A percentile compares a stretch with the other conserved stretches of the same genome.
Evolutionary conservation across 306 rosid species (phyloP).

Genomic region (Cicer cuneatum): DNA sequence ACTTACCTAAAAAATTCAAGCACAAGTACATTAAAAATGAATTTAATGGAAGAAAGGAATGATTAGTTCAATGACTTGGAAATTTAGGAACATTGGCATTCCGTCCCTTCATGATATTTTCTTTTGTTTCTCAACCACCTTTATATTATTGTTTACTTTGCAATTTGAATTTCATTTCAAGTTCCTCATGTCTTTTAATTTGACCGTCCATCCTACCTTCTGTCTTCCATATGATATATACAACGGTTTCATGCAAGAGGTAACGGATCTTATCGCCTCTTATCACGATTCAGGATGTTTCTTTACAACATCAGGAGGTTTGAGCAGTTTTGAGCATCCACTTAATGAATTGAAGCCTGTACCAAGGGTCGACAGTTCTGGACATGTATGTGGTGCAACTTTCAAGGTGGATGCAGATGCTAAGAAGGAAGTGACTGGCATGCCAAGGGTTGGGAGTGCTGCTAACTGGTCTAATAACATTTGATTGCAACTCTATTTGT

Average conservation of each 20-base stretch:
- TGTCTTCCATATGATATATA: neutral
- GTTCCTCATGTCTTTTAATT: neutral
- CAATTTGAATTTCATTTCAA: conserved; percentile 27
- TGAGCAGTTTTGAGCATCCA: conserved; percentile 96
- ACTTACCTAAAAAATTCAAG: conserved; percentile 20
- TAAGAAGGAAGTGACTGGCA: conserved; percentile 78
- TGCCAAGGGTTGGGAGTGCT: conserved; percentile 98
- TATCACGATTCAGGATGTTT: conserved; percentile 65
- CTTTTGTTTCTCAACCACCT: conserved; percentile 8
- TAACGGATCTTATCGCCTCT: conserved; percentile 35
- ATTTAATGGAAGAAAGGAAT: conserved; percentile 28
- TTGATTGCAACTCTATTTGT: conserved; percentile 50
- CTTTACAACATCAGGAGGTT: conserved; percentile 85
- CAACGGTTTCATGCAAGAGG: conserved; percentile 25
- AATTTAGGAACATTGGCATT: conserved; percentile 3
- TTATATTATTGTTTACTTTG: conserved; percentile 23
- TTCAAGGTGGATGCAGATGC: conserved; percentile 79
- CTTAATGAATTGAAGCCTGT: conserved; percentile 86
- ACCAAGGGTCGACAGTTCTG: conserved; percentile 95
- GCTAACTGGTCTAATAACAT: conserved; percentile 90
- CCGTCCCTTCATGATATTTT: neutral
- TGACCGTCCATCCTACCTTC: neutral
- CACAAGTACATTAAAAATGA: neutral
- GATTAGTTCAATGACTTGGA: conserved; percentile 18
- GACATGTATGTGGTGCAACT: conserved; percentile 81